phyloP scores from a whole-genome alignment of 495 filamentous ascomycete species.

The Penicillium ochrochloron region DNA sequence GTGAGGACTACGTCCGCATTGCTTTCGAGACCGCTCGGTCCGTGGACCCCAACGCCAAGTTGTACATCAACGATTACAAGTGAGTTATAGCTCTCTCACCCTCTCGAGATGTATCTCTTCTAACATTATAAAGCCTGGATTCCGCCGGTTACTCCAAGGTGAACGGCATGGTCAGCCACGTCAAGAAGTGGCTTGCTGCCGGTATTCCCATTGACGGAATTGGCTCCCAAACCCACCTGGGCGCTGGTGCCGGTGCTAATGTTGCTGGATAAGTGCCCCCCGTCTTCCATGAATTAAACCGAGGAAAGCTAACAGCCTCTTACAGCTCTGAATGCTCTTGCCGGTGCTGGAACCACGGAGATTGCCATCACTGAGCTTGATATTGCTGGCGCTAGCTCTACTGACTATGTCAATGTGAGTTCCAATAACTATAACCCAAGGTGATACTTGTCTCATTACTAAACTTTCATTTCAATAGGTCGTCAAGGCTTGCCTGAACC shows the following conservation, averaged over 20 bases:
- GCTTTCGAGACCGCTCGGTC: constrained; percentile 60
- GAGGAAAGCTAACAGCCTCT: neutral
- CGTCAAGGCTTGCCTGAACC: constrained; percentile 65
- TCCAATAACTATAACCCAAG: neutral
- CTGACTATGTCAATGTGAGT: constrained; percentile 62
- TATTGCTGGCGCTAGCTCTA: constrained; percentile 59
- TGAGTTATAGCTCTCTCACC: constrained; percentile 13
- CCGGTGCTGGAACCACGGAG: constrained; percentile 55
- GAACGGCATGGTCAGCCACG: constrained; percentile 63
- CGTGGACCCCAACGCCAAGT: constrained; percentile 61
- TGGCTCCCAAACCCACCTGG: constrained; percentile 66
- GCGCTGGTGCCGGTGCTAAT: constrained; percentile 12
- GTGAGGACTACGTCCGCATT: constrained; percentile 60
- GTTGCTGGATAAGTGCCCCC: constrained; percentile 10
- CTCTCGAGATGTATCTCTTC: neutral
- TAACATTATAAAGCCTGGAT: constrained; percentile 37
- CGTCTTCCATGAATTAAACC: no score
- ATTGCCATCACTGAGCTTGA: constrained; percentile 69
- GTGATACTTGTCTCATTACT: neutral
- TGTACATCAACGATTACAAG: constrained; percentile 67
- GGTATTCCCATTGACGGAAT: constrained; percentile 78
- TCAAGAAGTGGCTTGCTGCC: constrained; percentile 66
- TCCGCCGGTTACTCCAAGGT: constrained; percentile 57
- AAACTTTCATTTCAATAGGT: constrained; percentile 35
- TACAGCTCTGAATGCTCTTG: constrained; percentile 61